Conservation (phyloP, 2,329 filamentous ascomycete species). For the Monosporascus sp. region DNA sequence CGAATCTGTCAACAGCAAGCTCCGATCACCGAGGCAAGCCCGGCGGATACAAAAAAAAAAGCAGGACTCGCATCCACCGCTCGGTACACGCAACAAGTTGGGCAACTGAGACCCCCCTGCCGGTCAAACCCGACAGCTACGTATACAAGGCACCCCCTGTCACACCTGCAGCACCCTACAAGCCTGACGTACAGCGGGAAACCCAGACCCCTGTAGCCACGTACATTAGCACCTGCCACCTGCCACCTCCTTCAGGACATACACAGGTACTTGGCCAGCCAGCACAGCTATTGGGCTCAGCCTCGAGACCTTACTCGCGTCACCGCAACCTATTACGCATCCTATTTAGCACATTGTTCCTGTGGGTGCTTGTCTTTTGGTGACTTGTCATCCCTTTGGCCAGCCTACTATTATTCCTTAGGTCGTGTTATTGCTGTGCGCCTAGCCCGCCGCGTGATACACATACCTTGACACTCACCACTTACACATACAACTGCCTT, state of each 20-base stretch:
- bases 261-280: conserved; percentile 3
- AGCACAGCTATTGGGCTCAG: conserved; percentile 17
- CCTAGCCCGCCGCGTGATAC: conserved; percentile 27
- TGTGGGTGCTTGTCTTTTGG: conserved; percentile 17
- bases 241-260: not conserved
- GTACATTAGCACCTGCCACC: not conserved
- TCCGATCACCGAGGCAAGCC: not conserved
- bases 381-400: conserved; percentile 5
- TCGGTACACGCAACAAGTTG: conserved; percentile 4
- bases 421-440: conserved; percentile 15
- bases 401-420: conserved; percentile 18
- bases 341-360: conserved; percentile 7
- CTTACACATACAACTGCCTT: not conserved
- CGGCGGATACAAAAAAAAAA: not conserved
- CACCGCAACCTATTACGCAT: conserved; percentile 8
- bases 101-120: conserved; percentile 6
- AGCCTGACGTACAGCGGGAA: not conserved
- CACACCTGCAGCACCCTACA: conserved; percentile 1
- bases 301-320: conserved; percentile 6
- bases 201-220: conserved; percentile 1
- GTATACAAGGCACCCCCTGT: conserved; percentile 4
- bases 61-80: conserved; percentile 5
- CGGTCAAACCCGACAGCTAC: conserved; percentile 1
- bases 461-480: conserved; percentile 10
- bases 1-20: not conserved